Conservation (phyloP, 2,329 filamentous ascomycete species). For the Colletotrichum orchidophilum region DNA sequence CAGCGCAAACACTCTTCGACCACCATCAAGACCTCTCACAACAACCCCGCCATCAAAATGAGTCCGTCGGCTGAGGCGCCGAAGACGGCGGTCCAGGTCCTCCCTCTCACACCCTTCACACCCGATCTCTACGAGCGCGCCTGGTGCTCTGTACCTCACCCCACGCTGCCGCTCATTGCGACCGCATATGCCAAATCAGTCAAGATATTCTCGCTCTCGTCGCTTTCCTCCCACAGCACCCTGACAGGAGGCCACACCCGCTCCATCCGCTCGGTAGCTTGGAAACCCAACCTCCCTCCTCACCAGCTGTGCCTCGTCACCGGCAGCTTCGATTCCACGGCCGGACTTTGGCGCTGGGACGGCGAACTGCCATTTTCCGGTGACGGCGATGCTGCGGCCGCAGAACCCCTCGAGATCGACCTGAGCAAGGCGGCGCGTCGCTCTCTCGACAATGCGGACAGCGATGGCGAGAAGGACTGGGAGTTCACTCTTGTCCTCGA, state of each 20-base stretch:
- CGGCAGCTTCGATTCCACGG: constrained; percentile 92
- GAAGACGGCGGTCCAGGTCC: constrained; percentile 42
- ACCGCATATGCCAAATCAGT: constrained; percentile 89
- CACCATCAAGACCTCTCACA: background rate
- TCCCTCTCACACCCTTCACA: constrained; percentile 59
- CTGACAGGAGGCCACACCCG: constrained; percentile 91
- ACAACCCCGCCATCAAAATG: constrained; percentile 18
- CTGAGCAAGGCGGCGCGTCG: constrained; percentile 37
- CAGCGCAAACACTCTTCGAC: background rate
- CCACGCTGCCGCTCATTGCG: constrained; percentile 85
- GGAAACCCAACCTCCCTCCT: constrained; percentile 78
- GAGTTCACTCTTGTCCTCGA: constrained; percentile 92
- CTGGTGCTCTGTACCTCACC: constrained; percentile 88
- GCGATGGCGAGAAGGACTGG: constrained; percentile 83
- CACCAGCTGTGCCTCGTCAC: constrained; percentile 83
- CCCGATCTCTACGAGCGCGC: constrained; percentile 75
- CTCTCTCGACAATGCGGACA: constrained; percentile 40
- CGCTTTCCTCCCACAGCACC: constrained; percentile 80
- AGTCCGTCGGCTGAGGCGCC: constrained; percentile 12
- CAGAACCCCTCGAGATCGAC: constrained; percentile 53
- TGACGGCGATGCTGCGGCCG: constrained; percentile 32
- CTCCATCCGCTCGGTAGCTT: constrained; percentile 80
- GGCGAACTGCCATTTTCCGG: constrained; percentile 46
- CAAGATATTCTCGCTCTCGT: constrained; percentile 87
- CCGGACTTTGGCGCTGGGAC: constrained; percentile 82